A percentile compares a stretch with the other conserved stretches of the same genome.
These are phyloP conservation scores for Clarireedia sp. DNA, from an alignment of 2,329 filamentous ascomycete species.

Conservation along the genomic window DNA sequence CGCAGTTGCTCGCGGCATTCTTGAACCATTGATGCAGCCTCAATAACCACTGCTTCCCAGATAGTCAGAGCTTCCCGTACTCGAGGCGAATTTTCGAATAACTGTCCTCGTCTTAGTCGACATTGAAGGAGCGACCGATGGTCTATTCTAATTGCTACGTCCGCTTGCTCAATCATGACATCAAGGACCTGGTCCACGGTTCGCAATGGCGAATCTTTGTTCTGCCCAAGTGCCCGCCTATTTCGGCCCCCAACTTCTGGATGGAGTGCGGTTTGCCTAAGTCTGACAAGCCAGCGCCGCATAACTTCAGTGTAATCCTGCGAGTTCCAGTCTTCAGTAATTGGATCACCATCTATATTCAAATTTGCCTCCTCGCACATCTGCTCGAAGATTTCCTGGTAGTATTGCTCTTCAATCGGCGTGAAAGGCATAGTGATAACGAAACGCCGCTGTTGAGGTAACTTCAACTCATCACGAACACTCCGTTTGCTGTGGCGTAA, in stretches of 20 bases:
- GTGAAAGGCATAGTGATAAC: conserved; percentile 88
- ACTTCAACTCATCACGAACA: conserved; percentile 66
- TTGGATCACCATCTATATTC: conserved; percentile 40
- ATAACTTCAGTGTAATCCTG: conserved; percentile 58
- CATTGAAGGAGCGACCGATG: conserved; percentile 58
- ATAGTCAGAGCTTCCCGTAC: conserved; percentile 60
- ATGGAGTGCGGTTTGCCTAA: conserved; percentile 79
- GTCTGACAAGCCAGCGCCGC: conserved; percentile 66
- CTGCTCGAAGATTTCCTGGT: conserved; percentile 64
- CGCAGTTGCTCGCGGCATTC: conserved; percentile 57
- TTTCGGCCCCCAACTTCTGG: conserved; percentile 69
- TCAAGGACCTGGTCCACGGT: conserved; percentile 83
- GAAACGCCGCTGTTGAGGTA: conserved; percentile 78
- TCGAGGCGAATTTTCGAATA: conserved; percentile 66
- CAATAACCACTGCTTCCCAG: conserved; percentile 53
- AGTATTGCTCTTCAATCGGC: conserved; percentile 84
- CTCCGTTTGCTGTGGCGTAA: conserved; percentile 80
- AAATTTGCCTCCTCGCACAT: conserved; percentile 67
- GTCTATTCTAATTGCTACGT: conserved; percentile 55
- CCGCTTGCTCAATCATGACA: conserved; percentile 84
- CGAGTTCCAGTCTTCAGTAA: conserved; percentile 54
- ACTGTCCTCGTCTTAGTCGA: conserved; percentile 63
- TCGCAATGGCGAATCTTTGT: conserved; percentile 58
- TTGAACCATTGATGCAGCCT: conserved; percentile 44
- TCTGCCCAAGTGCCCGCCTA: conserved; percentile 50